Evolutionary conservation across 805 yeast species (phyloP).

Genomic region (Metschnikowia lochheadii): DNA sequence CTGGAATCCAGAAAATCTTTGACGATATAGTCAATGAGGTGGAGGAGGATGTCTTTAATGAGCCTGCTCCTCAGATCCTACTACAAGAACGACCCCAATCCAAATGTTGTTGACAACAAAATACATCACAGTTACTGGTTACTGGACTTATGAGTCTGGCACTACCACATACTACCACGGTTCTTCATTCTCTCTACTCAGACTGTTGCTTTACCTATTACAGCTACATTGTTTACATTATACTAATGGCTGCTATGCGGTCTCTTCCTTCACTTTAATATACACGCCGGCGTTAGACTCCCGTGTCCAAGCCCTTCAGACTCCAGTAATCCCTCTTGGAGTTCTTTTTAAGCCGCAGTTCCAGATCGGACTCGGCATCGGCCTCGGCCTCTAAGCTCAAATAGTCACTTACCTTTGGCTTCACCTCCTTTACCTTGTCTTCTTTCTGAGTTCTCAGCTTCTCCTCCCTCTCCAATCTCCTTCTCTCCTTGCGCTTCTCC

Average conservation of each 20-base stretch:
- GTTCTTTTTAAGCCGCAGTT: constrained; percentile 27
- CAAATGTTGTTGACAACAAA: neutral
- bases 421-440: neutral
- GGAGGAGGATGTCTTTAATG: constrained; percentile 28
- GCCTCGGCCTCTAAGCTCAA: constrained; percentile 17
- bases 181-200: too few species aligned
- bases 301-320: constrained; percentile 36
- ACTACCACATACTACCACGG: too few species aligned
- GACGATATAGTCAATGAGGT: constrained; percentile 28
- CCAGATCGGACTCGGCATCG: constrained; percentile 17
- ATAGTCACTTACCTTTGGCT: constrained; percentile 16
- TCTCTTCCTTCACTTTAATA: neutral
- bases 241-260: too few species aligned
- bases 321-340: constrained; percentile 38
- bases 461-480: neutral
- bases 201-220: too few species aligned
- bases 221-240: too few species aligned
- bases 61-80: constrained; percentile 3
- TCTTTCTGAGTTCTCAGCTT: neutral
- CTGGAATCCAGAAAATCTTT: constrained; percentile 46
- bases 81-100: neutral
- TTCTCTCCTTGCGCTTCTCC: neutral
- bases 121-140: too few species aligned
- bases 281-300: neutral
- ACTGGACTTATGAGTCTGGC: too few species aligned